A percentile compares a stretch with the other conserved stretches of the same genome.
phyloP scores from a whole-genome alignment of 2,329 filamentous ascomycete genomes.

The Sporothrix dimorphospora region DNA sequence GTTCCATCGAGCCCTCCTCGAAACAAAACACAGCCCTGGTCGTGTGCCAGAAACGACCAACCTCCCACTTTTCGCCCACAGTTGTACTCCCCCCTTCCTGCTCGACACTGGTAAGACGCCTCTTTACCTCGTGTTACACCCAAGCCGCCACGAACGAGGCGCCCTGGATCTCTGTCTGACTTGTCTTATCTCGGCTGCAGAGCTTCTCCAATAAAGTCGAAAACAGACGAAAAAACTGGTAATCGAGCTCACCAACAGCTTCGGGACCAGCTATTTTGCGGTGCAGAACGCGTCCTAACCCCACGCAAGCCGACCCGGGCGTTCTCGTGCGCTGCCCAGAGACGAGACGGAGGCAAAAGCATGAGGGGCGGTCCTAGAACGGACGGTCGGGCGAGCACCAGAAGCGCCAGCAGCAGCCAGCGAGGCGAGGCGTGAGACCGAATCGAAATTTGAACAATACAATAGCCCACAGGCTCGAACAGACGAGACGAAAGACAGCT shows the following conservation, averaged over 20 bases:
- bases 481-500: conserved; percentile 1
- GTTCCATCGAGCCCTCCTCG: conserved; percentile 18
- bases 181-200: conserved; percentile 18
- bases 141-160: background rate
- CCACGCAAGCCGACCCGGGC: background rate
- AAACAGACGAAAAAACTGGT: background rate
- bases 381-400: conserved; percentile 25
- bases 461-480: background rate
- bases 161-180: background rate
- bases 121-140: background rate
- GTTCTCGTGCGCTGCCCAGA: conserved; percentile 15
- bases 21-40: conserved; percentile 23
- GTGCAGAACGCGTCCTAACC: background rate
- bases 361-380: conserved; percentile 25
- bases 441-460: background rate
- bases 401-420: conserved; percentile 8
- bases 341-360: conserved; percentile 6
- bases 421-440: conserved; percentile 6
- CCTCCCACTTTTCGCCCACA: background rate
- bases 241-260: conserved; percentile 14
- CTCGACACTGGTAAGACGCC: background rate
- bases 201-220: background rate
- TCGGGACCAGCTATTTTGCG: background rate
- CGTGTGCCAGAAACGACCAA: conserved; percentile 19
- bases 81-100: background rate